Base-by-base conservation (phyloP, 148 eudicot species). In the Suaeda aralocaspica region DNA sequence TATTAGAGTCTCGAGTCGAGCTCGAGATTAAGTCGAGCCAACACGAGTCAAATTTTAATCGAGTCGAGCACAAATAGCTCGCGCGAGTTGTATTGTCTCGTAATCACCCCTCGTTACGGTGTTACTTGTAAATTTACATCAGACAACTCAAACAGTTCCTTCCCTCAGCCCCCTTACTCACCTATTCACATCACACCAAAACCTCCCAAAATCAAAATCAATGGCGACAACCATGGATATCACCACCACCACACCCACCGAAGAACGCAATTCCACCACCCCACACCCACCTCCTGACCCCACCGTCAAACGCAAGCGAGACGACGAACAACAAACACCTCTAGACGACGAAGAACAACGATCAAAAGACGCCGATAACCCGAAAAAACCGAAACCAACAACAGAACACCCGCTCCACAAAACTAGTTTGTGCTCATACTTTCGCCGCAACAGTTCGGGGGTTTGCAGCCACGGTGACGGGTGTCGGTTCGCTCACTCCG, bases 381-480 rank as follows among this genome's bases (percentile, higher is more conserved):
- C 68, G 18, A 45, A 74, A 19, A 18, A 70, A 61, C 55, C 74
- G 14, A 73, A 65, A 45, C 44, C 64, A 65, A 12, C 77, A 24
- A 30, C 63, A 19, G 57, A 52, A 5, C 87, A 88, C 70, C 94
- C 92, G 0, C 74, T 88, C n/a, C 82, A 84, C 86, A 92, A 92
- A 57, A 86, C 98, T 67, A 92, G 88, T 67, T 77, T 92, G 9
- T 92, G 98, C 77, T 88, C 96, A 12, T 92, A 78, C 81, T 92
- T 79, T 80, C 79, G 98, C 55, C 81, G 90, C 21, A 72, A 72
- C 21, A 72, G 71, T 4, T 68, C 69, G 21, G 96, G 86, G 11
- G 34, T 33, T 64, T 92, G 98, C 68, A 90, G 90, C 71, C 98
- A 92, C 64, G 98, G 98, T 0, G 92, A 84, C 0, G 18, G 76